Base-by-base conservation (phyloP, 371 early-diverging fungal species). In the Mucor saturninus region DNA sequence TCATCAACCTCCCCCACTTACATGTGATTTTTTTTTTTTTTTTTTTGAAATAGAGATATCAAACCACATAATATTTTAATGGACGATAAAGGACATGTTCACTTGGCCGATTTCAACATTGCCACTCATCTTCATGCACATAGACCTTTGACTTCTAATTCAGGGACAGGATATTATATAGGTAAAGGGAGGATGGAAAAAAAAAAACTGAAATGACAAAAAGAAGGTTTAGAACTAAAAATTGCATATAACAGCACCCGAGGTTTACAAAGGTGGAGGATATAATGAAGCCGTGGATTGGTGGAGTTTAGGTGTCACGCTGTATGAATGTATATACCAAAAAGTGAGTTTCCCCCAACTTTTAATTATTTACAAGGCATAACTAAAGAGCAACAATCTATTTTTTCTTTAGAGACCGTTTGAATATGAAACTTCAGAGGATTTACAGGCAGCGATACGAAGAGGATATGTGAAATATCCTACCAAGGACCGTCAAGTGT, bases 261-360 rank as follows among this genome's bases (percentile, higher is more conserved):
- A 95, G 65, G 80, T 95, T 2, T 89, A 91, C 58, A 76, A 76
- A 45, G 80, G 83, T 7, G 81, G 83, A 8, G 92, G 92, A 3
- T 95, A 95, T 67, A 83, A 81, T 40, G 81, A 83, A 63, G 81
- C 87, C 4, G 86, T 92, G 13, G 94, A 98, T 74, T 94, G 95
- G 91, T 98, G 98, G 98, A 83, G 91, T 9, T 62, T 96, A n/a
- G 98, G 96, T 0, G 87, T 96, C 11, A 75, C 91, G 6, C 69
- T 96, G 26, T 96, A 87, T 63, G 90, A 90, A 64, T 81, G 83
- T 45, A 79, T 88, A 13, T 88, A 88, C 67, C 71, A 75, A 58
- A 81, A 76, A 76, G 83, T 83, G 67, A 57, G 30, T 28, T 21
- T 21, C 21, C 21, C 21, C 21, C 21, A 21, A 21, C 30, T 7